These are phyloP conservation scores for Eragrostis tef DNA, from an alignment of 202 grass and related monocot genomes.

Conservation along the genomic window DNA sequence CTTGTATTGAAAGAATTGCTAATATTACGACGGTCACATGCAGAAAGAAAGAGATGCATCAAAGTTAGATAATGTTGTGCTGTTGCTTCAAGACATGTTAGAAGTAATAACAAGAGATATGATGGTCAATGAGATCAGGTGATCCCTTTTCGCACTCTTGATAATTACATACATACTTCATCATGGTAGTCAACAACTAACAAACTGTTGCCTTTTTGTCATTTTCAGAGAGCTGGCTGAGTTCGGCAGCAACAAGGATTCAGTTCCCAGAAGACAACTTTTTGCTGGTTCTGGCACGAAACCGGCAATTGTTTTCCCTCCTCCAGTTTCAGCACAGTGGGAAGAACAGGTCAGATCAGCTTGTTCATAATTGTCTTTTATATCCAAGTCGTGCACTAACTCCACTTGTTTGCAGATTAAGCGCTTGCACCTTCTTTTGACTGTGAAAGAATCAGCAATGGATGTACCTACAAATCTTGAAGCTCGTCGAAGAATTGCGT, in stretches of 20 bases:
- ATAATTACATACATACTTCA: constrained; percentile 24
- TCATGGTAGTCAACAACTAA: constrained; percentile 32
- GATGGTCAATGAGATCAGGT: constrained; percentile 98
- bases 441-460: constrained; percentile 95
- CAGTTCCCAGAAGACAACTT: constrained; percentile 87
- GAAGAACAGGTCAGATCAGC: constrained; percentile 80
- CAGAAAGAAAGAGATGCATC: constrained; percentile 88
- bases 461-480: constrained; percentile 95
- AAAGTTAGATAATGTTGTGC: constrained; percentile 73
- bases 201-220: constrained; percentile 14
- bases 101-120: constrained; percentile 95
- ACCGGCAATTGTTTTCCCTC: constrained; percentile 81
- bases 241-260: constrained; percentile 84
- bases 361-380: constrained; percentile 37
- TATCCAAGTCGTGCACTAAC: constrained; percentile 30
- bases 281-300: constrained; percentile 87
- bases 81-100: constrained; percentile 96
- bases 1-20: constrained; percentile 16
- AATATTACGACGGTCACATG: constrained; percentile 34
- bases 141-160: constrained; percentile 17
- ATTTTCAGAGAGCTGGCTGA: constrained; percentile 78
- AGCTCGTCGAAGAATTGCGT: constrained; percentile 93
- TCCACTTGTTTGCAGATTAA: constrained; percentile 71
- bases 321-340: constrained; percentile 80
- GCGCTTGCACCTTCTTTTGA: constrained; percentile 82